A percentile compares a stretch with the other conserved stretches of the same genome.
Conservation (phyloP, 2,329 filamentous ascomycete genomes). For the Pseudogymnoascus sp. region DNA sequence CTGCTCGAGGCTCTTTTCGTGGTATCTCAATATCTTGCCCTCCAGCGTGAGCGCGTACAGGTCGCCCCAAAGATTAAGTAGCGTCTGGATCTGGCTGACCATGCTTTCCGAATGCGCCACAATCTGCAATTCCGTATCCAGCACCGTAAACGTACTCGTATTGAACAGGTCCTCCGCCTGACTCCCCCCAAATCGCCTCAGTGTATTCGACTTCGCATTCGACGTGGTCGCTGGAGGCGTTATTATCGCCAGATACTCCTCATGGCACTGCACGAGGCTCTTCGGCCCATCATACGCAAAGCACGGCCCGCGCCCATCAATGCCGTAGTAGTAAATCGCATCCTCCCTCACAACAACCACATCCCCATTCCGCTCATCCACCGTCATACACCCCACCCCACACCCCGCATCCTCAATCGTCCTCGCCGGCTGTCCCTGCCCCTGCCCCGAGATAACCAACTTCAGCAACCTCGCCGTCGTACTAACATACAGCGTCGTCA, state of each 20-base stretch:
- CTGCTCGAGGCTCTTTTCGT: slow-evolving; percentile 83
- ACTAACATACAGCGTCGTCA: slow-evolving; percentile 80
- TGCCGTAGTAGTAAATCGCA: slow-evolving; percentile 87
- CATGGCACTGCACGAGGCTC: slow-evolving; percentile 68
- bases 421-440: slow-evolving; percentile 80
- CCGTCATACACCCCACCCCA: slow-evolving; percentile 88
- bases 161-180: slow-evolving; percentile 73
- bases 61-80: slow-evolving; percentile 86
- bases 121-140: slow-evolving; percentile 88
- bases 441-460: slow-evolving; percentile 76
- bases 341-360: slow-evolving; percentile 91
- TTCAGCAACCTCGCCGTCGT: slow-evolving; percentile 85
- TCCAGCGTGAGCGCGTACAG: slow-evolving; percentile 85
- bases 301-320: slow-evolving; percentile 76
- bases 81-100: slow-evolving; percentile 66
- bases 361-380: slow-evolving; percentile 71
- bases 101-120: slow-evolving; percentile 84
- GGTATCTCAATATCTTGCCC: slow-evolving; percentile 84
- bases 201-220: slow-evolving; percentile 44
- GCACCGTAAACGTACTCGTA: slow-evolving; percentile 77
- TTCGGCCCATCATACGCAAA: slow-evolving; percentile 90
- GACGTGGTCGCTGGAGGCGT: slow-evolving; percentile 59
- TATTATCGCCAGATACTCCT: slow-evolving; percentile 79
- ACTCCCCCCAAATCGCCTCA: slow-evolving; percentile 63
- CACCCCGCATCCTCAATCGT: slow-evolving; percentile 86